These are phyloP conservation scores for Calonectria pseudoreteaudii DNA, from an alignment of 2,329 filamentous ascomycete genomes.

Conservation along the genomic window DNA sequence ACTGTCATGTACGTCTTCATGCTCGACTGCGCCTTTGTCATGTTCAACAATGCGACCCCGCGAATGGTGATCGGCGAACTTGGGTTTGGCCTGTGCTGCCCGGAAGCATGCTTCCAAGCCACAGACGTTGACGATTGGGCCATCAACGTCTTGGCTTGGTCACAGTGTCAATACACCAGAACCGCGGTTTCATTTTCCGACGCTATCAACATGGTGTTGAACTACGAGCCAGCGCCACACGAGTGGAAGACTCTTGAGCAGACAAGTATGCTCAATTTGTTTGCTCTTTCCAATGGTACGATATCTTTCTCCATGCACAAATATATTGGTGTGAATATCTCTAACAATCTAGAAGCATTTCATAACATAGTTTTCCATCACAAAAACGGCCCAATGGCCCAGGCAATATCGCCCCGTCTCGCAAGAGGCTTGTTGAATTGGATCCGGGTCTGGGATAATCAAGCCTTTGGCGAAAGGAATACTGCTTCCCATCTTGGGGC, in stretches of 20 bases:
- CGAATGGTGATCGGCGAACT: constrained; percentile 23
- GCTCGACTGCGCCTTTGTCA: constrained; percentile 29
- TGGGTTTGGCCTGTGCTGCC: constrained; percentile 15
- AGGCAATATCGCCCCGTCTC: neutral
- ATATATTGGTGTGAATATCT: neutral
- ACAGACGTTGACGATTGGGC: neutral
- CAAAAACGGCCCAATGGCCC: neutral
- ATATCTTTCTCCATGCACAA: neutral
- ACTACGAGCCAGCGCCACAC: neutral
- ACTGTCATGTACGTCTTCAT: constrained; percentile 25
- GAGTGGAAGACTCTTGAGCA: constrained; percentile 14
- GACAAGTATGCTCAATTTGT: constrained; percentile 19
- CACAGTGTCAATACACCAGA: neutral
- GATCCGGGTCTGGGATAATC: constrained; percentile 20
- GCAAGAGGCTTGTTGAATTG: constrained; percentile 20
- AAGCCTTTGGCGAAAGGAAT: neutral
- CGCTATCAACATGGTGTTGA: constrained; percentile 1
- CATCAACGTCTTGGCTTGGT: neutral
- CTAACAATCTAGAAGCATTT: constrained; percentile 5
- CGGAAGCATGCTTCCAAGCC: constrained; percentile 20
- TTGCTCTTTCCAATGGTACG: constrained; percentile 28
- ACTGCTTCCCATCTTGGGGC: neutral
- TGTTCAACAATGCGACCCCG: constrained; percentile 27
- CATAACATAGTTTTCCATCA: constrained; percentile 31
- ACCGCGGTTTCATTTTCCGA: neutral